phyloP scores from a whole-genome alignment of 2,329 filamentous ascomycete species.

The Colletotrichum cuscutae region DNA sequence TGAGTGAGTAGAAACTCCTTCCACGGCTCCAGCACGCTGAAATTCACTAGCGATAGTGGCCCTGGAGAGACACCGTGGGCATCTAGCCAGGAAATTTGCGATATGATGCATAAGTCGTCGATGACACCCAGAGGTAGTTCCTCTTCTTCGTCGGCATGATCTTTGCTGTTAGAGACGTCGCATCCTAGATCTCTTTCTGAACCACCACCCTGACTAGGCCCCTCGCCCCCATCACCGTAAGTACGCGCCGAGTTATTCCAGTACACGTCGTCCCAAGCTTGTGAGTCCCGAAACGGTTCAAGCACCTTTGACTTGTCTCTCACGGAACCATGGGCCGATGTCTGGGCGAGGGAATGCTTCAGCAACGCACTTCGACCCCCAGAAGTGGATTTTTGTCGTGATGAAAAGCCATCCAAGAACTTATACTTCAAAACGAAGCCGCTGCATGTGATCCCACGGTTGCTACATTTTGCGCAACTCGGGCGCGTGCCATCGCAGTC shows the following conservation, averaged over 20 bases:
- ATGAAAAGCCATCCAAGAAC: conserved; percentile 38
- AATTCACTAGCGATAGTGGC: background rate
- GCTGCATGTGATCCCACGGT: conserved; percentile 44
- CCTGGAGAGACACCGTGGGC: background rate
- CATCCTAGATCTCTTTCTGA: background rate
- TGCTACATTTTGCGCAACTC: conserved; percentile 44
- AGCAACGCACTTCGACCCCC: background rate
- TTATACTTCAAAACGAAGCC: conserved; percentile 43
- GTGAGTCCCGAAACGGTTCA: background rate
- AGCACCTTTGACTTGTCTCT: background rate
- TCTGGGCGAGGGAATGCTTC: conserved; percentile 23
- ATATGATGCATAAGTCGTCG: background rate
- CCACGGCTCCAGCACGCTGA: conserved; percentile 8
- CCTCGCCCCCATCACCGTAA: background rate
- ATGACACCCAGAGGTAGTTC: too few species aligned
- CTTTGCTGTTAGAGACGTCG: too few species aligned
- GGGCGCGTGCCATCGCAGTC: conserved; percentile 46
- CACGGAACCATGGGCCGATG: background rate
- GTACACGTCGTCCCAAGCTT: background rate
- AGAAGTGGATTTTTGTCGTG: background rate
- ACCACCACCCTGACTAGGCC: background rate
- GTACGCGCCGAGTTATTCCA: background rate
- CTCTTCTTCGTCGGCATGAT: too few species aligned
- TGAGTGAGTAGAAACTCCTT: conserved; percentile 17
- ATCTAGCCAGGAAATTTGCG: too few species aligned